phyloP scores from a whole-genome alignment of 2,329 filamentous ascomycete species.

The Cadophora malorum region DNA sequence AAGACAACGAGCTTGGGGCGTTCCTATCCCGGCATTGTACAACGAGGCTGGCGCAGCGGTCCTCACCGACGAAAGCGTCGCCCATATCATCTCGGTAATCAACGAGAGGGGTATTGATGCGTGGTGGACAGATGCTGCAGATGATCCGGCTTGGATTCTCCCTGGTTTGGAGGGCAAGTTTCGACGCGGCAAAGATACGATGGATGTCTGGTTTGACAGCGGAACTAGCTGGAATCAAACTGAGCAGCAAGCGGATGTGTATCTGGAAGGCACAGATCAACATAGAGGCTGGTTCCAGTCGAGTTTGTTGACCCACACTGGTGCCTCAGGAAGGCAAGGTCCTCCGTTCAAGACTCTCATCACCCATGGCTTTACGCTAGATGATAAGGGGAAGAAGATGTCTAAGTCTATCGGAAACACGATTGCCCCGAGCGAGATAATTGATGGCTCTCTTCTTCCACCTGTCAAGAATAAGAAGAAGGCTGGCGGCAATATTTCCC shows the following conservation, averaged over 20 bases:
- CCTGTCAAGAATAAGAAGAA: constrained; percentile 61
- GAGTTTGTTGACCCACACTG: constrained; percentile 82
- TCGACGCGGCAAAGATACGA: constrained; percentile 85
- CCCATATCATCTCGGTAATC: constrained; percentile 84
- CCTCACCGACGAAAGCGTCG: constrained; percentile 79
- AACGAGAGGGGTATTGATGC: constrained; percentile 81
- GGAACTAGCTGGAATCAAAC: constrained; percentile 86
- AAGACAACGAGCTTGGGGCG: constrained; percentile 92
- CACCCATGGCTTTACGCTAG: constrained; percentile 94
- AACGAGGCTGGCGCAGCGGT: constrained; percentile 74
- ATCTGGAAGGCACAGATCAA: constrained; percentile 93
- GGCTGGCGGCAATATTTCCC: constrained; percentile 54
- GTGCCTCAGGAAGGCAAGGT: constrained; percentile 46
- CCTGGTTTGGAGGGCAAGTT: constrained; percentile 66
- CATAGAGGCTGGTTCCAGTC: constrained; percentile 99
- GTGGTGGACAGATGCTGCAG: constrained; percentile 86
- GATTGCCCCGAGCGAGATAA: constrained; percentile 80
- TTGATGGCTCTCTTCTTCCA: constrained; percentile 80
- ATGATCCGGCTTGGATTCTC: constrained; percentile 81
- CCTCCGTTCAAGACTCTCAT: constrained; percentile 89
- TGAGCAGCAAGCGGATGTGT: constrained; percentile 74
- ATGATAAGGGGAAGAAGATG: constrained; percentile 94
- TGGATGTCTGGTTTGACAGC: constrained; percentile 99
- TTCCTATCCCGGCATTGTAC: constrained; percentile 93
- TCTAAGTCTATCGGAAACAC: constrained; percentile 95